Evolutionary conservation across 1,284 basidiomycete genomes (phyloP).

Genomic region (Ustilago sp.): DNA sequence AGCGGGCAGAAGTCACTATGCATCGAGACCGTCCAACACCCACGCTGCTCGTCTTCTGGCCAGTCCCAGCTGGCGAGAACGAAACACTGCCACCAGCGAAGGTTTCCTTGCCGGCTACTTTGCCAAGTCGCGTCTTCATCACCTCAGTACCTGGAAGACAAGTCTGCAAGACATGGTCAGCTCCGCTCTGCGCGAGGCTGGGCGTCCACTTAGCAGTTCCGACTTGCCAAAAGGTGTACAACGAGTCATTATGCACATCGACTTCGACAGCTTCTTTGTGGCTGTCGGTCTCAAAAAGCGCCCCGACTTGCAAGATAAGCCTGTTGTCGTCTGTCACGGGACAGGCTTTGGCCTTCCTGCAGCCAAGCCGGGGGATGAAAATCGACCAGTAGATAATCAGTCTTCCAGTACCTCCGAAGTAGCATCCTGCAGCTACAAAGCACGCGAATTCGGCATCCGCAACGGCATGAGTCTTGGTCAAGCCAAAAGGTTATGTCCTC

Average conservation of each 20-base stretch:
- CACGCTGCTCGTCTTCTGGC: constrained; percentile 59
- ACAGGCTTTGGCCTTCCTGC: constrained; percentile 31
- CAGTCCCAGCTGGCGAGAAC: constrained; percentile 77
- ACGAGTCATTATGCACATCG: constrained; percentile 66
- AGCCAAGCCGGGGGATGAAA: constrained; percentile 30
- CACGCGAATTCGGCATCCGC: constrained; percentile 84
- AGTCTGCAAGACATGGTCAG: constrained; percentile 85
- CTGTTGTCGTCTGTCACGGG: constrained; percentile 94
- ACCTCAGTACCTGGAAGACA: constrained; percentile 91
- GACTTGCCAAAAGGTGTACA: constrained; percentile 67
- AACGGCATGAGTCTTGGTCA: constrained; percentile 88
- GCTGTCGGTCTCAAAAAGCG: constrained; percentile 61
- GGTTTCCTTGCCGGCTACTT: constrained; percentile 92
- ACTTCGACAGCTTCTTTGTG: constrained; percentile 96
- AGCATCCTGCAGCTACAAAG: constrained; percentile 93
- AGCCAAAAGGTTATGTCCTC: constrained; percentile 57
- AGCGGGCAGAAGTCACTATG: constrained; percentile 38
- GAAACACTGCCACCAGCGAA: constrained; percentile 84
- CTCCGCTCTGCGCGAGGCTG: constrained; percentile 73
- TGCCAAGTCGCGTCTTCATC: constrained; percentile 89
- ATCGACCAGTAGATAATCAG: constrained; percentile 34
- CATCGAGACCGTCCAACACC: constrained; percentile 51
- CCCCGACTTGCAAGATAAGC: constrained; percentile 71
- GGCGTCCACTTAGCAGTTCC: constrained; percentile 77
- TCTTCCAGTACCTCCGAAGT: constrained; percentile 75